Evolutionary conservation across 1,139 yeast genomes (phyloP).

Genomic region (Hyphopichia fennica): DNA sequence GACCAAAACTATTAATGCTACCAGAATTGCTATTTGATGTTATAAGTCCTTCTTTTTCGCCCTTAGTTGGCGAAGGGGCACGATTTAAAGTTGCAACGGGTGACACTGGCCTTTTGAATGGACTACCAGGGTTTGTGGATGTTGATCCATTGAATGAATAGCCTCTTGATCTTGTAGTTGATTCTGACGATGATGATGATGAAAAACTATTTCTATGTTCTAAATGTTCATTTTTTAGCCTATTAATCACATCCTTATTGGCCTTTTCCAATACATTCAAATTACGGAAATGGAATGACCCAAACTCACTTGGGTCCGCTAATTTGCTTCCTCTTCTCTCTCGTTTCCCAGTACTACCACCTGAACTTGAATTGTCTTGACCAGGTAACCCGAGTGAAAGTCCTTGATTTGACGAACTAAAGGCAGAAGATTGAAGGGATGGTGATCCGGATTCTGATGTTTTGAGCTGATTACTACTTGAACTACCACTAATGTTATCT

Average conservation of each 20-base stretch:
- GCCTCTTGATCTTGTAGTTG: constrained; percentile 38
- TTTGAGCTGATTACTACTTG: background rate
- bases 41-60: constrained; percentile 1
- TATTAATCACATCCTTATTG: constrained; percentile 85
- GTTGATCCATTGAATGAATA: constrained; percentile 30
- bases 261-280: constrained; percentile 89
- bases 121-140: constrained; percentile 20
- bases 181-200: constrained; percentile 43
- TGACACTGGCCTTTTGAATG: constrained; percentile 41
- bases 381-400: background rate
- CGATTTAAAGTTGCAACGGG: constrained; percentile 25
- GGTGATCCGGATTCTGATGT: constrained; percentile 19
- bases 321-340: constrained; percentile 68
- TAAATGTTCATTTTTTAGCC: constrained; percentile 80
- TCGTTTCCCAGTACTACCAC: constrained; percentile 34
- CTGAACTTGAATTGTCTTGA: background rate
- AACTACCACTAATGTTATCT: constrained; percentile 3
- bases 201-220: constrained; percentile 51
- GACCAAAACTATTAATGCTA: constrained; percentile 1
- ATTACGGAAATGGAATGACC: constrained; percentile 88
- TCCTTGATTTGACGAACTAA: constrained; percentile 6
- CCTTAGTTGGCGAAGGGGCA: constrained; percentile 22
- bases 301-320: constrained; percentile 82
- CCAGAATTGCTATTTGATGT: background rate
- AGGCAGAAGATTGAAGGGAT: constrained; percentile 7